These are phyloP conservation scores for Amanita molliuscula DNA, from an alignment of 768 basidiomycete species.

Conservation along the genomic window DNA sequence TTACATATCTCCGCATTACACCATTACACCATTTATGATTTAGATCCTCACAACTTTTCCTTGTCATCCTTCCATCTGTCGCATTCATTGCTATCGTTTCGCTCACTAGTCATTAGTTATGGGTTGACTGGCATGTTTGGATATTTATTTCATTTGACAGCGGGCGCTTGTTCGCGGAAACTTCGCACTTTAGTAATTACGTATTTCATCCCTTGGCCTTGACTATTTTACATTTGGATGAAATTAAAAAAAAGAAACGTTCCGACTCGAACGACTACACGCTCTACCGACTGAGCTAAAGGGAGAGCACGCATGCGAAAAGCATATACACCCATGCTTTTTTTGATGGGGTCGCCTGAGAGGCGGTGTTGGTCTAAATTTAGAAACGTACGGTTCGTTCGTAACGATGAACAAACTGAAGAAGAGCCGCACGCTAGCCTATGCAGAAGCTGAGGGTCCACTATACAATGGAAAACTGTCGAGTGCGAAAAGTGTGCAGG, in stretches of 20 bases:
- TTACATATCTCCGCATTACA: neutral
- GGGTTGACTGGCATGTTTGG: neutral
- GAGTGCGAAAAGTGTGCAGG: neutral
- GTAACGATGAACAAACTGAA: constrained; percentile 1
- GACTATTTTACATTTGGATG: too few relatives aligned
- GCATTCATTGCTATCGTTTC: neutral
- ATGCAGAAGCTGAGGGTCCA: constrained; percentile 4
- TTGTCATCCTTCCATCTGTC: neutral
- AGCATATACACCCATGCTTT: too few relatives aligned
- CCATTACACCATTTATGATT: neutral
- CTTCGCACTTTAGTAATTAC: neutral
- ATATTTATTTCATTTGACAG: constrained; percentile 7
- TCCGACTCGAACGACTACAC: constrained; percentile 52
- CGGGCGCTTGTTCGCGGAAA: neutral
- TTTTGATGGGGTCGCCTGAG: too few relatives aligned
- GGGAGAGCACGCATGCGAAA: neutral
- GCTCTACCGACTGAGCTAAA: constrained; percentile 31
- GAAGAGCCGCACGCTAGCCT: constrained; percentile 5
- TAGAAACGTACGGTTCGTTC: neutral
- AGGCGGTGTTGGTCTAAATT: too few relatives aligned
- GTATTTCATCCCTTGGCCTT: too few relatives aligned
- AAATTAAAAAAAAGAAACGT: constrained; percentile 38
- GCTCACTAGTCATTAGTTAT: neutral
- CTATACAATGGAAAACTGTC: neutral
- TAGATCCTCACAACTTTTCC: neutral